Evolutionary conservation across 352 stramenopile genomes (phyloP), one percentile per base, ranked within the genome.

Genomic region (Pythium rishiriense): DNA sequence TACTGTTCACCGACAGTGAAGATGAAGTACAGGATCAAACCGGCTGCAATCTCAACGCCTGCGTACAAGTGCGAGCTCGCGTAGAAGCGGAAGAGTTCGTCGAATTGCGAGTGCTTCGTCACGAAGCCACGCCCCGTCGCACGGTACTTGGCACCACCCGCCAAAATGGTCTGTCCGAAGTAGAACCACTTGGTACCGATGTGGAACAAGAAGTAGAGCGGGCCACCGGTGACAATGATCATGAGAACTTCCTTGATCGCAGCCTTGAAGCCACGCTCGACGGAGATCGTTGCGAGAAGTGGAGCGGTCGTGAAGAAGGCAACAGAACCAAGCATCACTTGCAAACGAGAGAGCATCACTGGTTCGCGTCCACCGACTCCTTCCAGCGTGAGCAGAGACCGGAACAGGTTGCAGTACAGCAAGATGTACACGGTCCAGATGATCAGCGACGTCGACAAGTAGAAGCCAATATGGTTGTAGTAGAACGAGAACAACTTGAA

Each of bases 131-230:
- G 93, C 17, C 97, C 97, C 3, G 97, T 99, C 0, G 97, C 92
- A 28, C 97, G 91, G 74, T 99, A 99, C 74, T 99, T 99, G 0
- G 97, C 97, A 51, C 97, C 97, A 55, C 97, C 97, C 42, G 98
- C 97, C 33, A 99, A 79, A 76, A 99, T 98, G 12, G 97, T 99
- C 70, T 99, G 97, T 8, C 96, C 93, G 73, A 99, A 99, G 87
- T 99, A 99, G 72, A 98, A 98, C 73, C 96, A 98, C 68, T 99
- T 98, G 22, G 97, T 99, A 66, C 98, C 97, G 63, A 99, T 99
- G 76, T 99, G 97, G 83, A 99, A 99, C 73, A 99, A 91, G 71
- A 99, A 99, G 80, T 99, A 99, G 21, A 99, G 80, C 46, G 97
- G 97, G 1, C 97, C 97, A 47, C 97, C 97, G 37, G 96, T 99